phyloP scores from a whole-genome alignment of 2,329 filamentous ascomycete species.

The Colletotrichum gloeosporioides region DNA sequence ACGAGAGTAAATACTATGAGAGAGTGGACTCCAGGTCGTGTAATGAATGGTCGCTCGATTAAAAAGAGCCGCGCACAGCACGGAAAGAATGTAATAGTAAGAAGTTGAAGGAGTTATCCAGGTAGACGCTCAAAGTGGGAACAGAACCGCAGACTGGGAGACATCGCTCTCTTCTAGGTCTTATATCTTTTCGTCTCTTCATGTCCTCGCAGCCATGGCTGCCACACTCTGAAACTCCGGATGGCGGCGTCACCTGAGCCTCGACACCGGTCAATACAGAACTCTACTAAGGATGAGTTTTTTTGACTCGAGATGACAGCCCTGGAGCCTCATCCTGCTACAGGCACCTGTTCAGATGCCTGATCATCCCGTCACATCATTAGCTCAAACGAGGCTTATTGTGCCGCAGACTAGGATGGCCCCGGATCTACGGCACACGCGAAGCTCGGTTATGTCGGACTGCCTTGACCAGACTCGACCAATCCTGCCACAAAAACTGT shows the following conservation, averaged over 20 bases:
- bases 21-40: slow-evolving; percentile 11
- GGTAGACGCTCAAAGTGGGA: not conserved
- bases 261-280: not conserved
- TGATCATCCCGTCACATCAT: slow-evolving; percentile 17
- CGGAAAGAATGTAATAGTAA: not conserved
- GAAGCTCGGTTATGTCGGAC: slow-evolving; percentile 1
- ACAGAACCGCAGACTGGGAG: rapidly evolving
- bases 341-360: slow-evolving; percentile 15
- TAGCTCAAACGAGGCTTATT: slow-evolving; percentile 11
- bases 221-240: slow-evolving; percentile 19
- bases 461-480: not conserved
- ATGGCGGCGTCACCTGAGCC: slow-evolving; percentile 11
- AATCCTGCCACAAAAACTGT: slow-evolving; percentile 11
- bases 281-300: not conserved
- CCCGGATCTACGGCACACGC: not conserved
- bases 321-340: not conserved
- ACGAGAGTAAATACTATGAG: not conserved
- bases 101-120: not conserved
- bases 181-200: not conserved
- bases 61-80: slow-evolving; percentile 18
- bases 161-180: not conserved
- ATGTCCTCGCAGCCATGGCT: not conserved
- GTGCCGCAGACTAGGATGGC: slow-evolving; percentile 2
- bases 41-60: not conserved
- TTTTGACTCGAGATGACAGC: slow-evolving; percentile 19